Percentiles rank a stretch among this genome's conserved stretches.
These are phyloP conservation scores for Lojkania enalia DNA, from an alignment of 2,329 filamentous ascomycete genomes.

Conservation along the genomic window DNA sequence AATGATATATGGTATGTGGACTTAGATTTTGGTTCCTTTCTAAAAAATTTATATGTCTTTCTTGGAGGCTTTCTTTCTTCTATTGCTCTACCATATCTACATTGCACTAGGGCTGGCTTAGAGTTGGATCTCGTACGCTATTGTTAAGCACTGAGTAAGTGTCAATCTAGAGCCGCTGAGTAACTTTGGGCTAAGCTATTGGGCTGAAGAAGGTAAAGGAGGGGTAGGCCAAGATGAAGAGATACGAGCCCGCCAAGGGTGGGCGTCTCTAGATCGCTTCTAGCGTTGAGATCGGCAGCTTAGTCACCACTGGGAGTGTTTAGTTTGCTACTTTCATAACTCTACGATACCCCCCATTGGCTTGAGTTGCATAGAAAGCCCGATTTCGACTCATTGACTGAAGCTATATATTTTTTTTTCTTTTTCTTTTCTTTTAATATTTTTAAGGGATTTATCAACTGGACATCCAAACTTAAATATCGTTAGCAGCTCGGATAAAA, in stretches of 20 bases:
- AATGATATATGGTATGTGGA: too few species aligned
- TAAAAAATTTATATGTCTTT: background rate
- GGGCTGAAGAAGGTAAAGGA: background rate
- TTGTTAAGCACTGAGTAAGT: conserved; percentile 1
- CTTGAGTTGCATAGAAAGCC: too few species aligned
- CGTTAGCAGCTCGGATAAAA: too few species aligned
- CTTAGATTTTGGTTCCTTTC: too few species aligned
- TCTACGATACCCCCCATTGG: too few species aligned
- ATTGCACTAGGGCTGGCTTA: background rate
- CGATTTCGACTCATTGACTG: too few species aligned
- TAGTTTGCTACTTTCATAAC: too few species aligned
- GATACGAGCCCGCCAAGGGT: background rate
- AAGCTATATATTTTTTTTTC: too few species aligned
- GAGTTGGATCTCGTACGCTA: background rate
- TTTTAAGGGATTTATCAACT: too few species aligned
- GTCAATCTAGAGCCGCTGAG: background rate
- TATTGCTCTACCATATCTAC: background rate
- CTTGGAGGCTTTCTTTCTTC: background rate
- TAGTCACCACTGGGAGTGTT: background rate
- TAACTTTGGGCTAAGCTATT: background rate
- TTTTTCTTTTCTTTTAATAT: too few species aligned
- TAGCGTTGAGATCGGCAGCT: background rate
- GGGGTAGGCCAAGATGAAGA: background rate
- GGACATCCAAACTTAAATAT: too few species aligned
- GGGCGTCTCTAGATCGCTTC: background rate